These are phyloP conservation scores for Ustilago esculenta DNA, from an alignment of 1,284 basidiomycete genomes.

Conservation along the genomic window DNA sequence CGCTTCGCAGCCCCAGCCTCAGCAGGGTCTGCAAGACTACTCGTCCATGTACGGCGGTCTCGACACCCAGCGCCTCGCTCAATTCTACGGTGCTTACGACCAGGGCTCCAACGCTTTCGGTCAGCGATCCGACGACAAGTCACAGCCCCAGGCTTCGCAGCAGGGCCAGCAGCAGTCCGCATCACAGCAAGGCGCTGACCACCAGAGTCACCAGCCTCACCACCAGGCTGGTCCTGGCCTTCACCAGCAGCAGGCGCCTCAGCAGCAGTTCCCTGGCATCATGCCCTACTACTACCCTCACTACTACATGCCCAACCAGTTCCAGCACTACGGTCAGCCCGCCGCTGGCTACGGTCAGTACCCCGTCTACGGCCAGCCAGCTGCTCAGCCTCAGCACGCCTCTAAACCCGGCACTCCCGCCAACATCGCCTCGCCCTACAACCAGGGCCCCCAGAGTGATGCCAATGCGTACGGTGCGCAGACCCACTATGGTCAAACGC, in stretches of 20 bases:
- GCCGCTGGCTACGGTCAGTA: slow-evolving; percentile 65
- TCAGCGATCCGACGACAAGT: slow-evolving; percentile 48
- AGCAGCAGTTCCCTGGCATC: slow-evolving; percentile 64
- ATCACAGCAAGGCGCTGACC: slow-evolving; percentile 31
- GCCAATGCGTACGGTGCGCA: slow-evolving; percentile 54
- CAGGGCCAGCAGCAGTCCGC: slow-evolving; percentile 45
- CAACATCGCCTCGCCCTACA: slow-evolving; percentile 62
- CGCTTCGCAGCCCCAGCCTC: slow-evolving; percentile 34
- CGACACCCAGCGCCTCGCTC: slow-evolving; percentile 59
- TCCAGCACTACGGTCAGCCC: slow-evolving; percentile 66
- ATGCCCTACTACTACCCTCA: slow-evolving; percentile 67
- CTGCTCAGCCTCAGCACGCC: slow-evolving; percentile 57
- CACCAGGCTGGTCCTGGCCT: slow-evolving; percentile 48
- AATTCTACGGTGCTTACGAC: slow-evolving; percentile 62
- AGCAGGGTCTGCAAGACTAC: slow-evolving; percentile 50
- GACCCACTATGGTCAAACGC: slow-evolving; percentile 53
- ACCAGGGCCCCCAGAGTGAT: slow-evolving; percentile 45
- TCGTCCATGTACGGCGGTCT: slow-evolving; percentile 61
- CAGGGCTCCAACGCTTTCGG: slow-evolving; percentile 50
- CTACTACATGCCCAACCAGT: slow-evolving; percentile 67
- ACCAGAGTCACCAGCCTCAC: slow-evolving; percentile 43
- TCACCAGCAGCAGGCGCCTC: slow-evolving; percentile 57
- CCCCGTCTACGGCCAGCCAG: slow-evolving; percentile 62
- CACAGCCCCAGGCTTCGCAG: slow-evolving; percentile 36
- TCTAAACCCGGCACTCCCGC: slow-evolving; percentile 61